These are phyloP conservation scores for Eutrema heterophyllum DNA, from an alignment of 345 rosid species.

Conservation along the genomic window DNA sequence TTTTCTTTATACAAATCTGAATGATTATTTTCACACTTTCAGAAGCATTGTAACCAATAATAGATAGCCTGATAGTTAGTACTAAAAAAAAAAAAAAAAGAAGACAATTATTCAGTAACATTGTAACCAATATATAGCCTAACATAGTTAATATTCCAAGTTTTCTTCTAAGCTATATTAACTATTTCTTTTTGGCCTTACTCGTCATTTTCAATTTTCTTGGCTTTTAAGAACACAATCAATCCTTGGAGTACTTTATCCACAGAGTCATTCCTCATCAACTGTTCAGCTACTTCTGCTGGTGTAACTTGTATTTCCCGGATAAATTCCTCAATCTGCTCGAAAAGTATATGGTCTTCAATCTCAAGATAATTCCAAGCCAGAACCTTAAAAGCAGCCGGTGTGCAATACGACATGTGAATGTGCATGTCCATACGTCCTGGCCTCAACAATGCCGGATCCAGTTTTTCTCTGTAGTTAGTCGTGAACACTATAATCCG, in stretches of 20 bases:
- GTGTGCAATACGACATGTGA: conserved; percentile 56
- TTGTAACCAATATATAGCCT: too few species aligned
- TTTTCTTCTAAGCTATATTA: background rate
- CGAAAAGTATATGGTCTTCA: conserved; percentile 25
- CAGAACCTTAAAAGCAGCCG: conserved; percentile 30
- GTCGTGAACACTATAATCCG: conserved; percentile 67
- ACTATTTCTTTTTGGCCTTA: background rate
- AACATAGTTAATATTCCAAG: too few species aligned
- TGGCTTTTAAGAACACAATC: conserved; percentile 27
- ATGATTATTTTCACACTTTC: background rate
- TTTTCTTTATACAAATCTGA: too few species aligned
- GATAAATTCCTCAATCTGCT: conserved; percentile 32
- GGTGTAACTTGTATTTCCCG: conserved; percentile 30
- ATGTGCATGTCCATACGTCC: conserved; percentile 72
- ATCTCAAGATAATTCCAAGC: conserved; percentile 43
- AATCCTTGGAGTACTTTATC: conserved; percentile 33
- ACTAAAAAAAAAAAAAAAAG: background rate
- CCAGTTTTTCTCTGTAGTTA: conserved; percentile 53
- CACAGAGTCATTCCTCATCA: conserved; percentile 39
- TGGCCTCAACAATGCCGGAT: conserved; percentile 58
- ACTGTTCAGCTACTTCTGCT: conserved; percentile 47
- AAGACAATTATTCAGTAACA: too few species aligned
- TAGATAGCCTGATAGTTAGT: background rate
- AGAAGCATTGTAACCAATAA: background rate
- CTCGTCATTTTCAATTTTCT: conserved; percentile 12